A percentile compares a stretch with the other conserved stretches of the same genome.
These are phyloP conservation scores for Heimioporus punctisporus DNA, from an alignment of 1,284 basidiomycete species.

Conservation along the genomic window DNA sequence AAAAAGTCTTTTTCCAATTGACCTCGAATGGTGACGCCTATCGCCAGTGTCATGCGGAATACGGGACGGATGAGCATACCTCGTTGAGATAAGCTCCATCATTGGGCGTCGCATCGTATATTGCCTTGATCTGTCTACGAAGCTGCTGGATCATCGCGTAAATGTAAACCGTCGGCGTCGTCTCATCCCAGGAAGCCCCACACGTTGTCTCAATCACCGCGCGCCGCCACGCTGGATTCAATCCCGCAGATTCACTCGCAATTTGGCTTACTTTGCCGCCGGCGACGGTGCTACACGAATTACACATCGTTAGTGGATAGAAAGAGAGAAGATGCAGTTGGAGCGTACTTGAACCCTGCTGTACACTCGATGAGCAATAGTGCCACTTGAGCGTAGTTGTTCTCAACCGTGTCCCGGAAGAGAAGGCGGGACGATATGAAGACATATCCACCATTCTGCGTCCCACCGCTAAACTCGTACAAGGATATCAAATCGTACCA, in stretches of 20 bases:
- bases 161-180: slow-evolving; percentile 28
- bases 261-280: slow-evolving; percentile 41
- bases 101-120: slow-evolving; percentile 22
- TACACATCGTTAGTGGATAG: too few relatives aligned
- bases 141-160: slow-evolving; percentile 23
- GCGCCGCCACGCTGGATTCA: slow-evolving; percentile 25
- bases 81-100: slow-evolving; percentile 46
- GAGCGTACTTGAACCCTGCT: slow-evolving; percentile 3
- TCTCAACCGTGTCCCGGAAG: slow-evolving; percentile 33
- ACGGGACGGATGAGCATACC: slow-evolving; percentile 27
- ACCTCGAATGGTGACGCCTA: slow-evolving; percentile 41
- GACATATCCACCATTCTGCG: slow-evolving; percentile 16
- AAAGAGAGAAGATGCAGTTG: background rate
- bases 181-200: slow-evolving; percentile 35
- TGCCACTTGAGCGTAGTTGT: slow-evolving; percentile 1
- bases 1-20: slow-evolving; percentile 35
- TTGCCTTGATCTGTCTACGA: background rate
- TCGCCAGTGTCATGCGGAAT: too few relatives aligned
- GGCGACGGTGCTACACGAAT: slow-evolving; percentile 32
- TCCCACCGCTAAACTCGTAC: slow-evolving; percentile 3
- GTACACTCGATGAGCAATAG: background rate
- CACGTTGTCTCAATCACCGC: slow-evolving; percentile 33
- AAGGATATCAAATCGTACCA: slow-evolving; percentile 30
- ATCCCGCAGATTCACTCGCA: slow-evolving; percentile 33
- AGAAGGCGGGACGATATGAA: slow-evolving; percentile 40